These are phyloP conservation scores for Yarrowia divulgata DNA, from an alignment of 805 yeast species.

Conservation along the genomic window DNA sequence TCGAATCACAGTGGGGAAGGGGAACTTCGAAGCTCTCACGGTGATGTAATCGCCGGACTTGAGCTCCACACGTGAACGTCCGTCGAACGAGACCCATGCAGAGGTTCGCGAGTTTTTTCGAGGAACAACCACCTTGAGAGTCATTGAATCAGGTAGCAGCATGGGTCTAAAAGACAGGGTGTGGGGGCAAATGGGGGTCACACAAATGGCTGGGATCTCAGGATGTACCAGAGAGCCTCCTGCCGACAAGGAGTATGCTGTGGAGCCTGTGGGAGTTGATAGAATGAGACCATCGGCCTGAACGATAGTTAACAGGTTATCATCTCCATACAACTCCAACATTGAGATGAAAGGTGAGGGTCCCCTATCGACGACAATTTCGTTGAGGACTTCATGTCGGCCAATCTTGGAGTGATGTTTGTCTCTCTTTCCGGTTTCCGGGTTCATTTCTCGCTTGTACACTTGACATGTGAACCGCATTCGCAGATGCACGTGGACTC, in stretches of 20 bases:
- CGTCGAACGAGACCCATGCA: constrained; percentile 97
- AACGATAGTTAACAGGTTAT: constrained; percentile 80
- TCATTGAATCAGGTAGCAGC: constrained; percentile 91
- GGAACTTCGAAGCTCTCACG: constrained; percentile 81
- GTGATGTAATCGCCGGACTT: constrained; percentile 82
- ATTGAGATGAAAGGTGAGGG: constrained; percentile 92
- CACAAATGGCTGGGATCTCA: constrained; percentile 87
- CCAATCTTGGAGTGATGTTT: constrained; percentile 55
- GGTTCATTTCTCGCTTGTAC: constrained; percentile 52
- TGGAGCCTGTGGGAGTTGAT: constrained; percentile 95
- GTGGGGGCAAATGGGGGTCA: constrained; percentile 96
- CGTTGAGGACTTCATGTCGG: constrained; percentile 78
- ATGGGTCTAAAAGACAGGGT: constrained; percentile 92
- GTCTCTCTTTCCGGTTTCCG: constrained; percentile 41
- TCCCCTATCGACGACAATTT: constrained; percentile 89
- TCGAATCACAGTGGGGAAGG: constrained; percentile 87
- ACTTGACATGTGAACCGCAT: constrained; percentile 90
- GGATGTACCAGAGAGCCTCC: constrained; percentile 97
- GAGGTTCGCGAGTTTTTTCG: constrained; percentile 72
- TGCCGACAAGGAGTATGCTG: constrained; percentile 93
- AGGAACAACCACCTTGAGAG: constrained; percentile 82
- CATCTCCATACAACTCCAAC: constrained; percentile 89
- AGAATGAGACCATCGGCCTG: constrained; percentile 94
- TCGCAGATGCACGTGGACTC: constrained; percentile 78
- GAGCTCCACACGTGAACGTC: constrained; percentile 82